Evolutionary conservation across 331 rosid species (phyloP).

Genomic region (Stylosanthes scabra): DNA sequence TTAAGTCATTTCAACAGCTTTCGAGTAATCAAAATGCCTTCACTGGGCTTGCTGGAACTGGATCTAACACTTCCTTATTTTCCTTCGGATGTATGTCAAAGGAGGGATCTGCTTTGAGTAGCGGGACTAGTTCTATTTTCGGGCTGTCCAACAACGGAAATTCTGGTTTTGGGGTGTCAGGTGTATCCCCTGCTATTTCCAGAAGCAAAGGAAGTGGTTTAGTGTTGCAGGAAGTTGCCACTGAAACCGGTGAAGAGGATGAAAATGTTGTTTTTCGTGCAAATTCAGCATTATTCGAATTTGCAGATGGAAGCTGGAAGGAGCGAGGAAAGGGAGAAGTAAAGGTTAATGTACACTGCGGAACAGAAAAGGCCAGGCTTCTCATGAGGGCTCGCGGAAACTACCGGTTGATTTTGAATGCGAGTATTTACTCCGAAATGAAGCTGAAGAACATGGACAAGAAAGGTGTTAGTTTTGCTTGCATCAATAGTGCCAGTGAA

Average conservation of each 20-base stretch:
- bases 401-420: slow-evolving; percentile 83
- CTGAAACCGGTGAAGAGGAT: slow-evolving; percentile 96
- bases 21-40: slow-evolving; percentile 95
- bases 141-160: slow-evolving; percentile 67
- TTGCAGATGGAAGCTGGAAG: slow-evolving; percentile 83
- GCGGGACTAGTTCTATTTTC: slow-evolving; percentile 59
- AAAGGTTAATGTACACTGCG: slow-evolving; percentile 71
- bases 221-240: slow-evolving; percentile 77
- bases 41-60: slow-evolving; percentile 93
- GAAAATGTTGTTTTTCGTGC: slow-evolving; percentile 77
- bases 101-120: slow-evolving; percentile 40
- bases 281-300: slow-evolving; percentile 80
- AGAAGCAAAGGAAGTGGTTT: slow-evolving; percentile 64
- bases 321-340: slow-evolving; percentile 99
- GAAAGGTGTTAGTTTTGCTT: slow-evolving; percentile 94
- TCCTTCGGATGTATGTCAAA: slow-evolving; percentile 73
- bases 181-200: slow-evolving; percentile 50
- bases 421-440: slow-evolving; percentile 87
- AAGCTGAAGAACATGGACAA: slow-evolving; percentile 89
- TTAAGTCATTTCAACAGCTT: slow-evolving; percentile 86
- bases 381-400: slow-evolving; percentile 89
- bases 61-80: slow-evolving; percentile 70
- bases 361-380: slow-evolving; percentile 69
- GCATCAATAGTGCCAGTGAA: slow-evolving; percentile 85
- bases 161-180: slow-evolving; percentile 65